A percentile compares a stretch with the other conserved stretches of the same genome.
phyloP scores from a whole-genome alignment of 192 early-diverging fungal species.

The Umbelopsis sp. region DNA sequence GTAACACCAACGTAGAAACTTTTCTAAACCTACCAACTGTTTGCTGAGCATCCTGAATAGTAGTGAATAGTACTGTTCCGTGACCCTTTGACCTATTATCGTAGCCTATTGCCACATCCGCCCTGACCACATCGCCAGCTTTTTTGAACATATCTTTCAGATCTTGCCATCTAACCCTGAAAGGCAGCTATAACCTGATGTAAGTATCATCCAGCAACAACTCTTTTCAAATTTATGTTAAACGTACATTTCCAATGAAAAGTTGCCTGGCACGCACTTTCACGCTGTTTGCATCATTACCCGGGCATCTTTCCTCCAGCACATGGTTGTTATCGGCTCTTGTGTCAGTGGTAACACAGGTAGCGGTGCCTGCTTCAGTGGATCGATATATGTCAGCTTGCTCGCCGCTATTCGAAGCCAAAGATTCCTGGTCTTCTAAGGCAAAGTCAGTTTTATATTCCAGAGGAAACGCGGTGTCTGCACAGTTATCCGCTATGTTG shows the following conservation, averaged over 20 bases:
- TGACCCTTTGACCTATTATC: conserved; percentile 73
- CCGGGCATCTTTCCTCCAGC: neutral
- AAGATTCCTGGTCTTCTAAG: too few species aligned
- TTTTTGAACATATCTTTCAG: conserved; percentile 70
- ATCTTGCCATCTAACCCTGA: conserved; percentile 76
- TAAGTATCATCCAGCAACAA: neutral
- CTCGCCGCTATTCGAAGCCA: neutral
- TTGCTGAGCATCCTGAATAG: conserved; percentile 68
- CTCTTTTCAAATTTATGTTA: neutral
- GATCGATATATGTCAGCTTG: neutral
- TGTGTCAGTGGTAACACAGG: too few species aligned
- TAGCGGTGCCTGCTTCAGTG: too few species aligned
- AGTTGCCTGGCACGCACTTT: conserved; percentile 48
- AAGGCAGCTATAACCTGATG: conserved; percentile 58
- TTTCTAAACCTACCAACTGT: conserved; percentile 53
- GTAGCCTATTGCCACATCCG: conserved; percentile 60
- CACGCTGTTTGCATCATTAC: neutral
- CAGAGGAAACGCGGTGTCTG: neutral
- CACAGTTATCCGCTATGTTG: neutral
- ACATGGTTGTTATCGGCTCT: neutral
- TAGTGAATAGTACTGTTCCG: conserved; percentile 70
- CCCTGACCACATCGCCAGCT: conserved; percentile 67
- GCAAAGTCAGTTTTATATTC: too few species aligned
- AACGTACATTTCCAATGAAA: conserved; percentile 71
- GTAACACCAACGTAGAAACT: neutral